Evolutionary conservation across 768 basidiomycete genomes (phyloP), one percentile per base, ranked within the genome.

Genomic region (Roridomyces roridus): DNA sequence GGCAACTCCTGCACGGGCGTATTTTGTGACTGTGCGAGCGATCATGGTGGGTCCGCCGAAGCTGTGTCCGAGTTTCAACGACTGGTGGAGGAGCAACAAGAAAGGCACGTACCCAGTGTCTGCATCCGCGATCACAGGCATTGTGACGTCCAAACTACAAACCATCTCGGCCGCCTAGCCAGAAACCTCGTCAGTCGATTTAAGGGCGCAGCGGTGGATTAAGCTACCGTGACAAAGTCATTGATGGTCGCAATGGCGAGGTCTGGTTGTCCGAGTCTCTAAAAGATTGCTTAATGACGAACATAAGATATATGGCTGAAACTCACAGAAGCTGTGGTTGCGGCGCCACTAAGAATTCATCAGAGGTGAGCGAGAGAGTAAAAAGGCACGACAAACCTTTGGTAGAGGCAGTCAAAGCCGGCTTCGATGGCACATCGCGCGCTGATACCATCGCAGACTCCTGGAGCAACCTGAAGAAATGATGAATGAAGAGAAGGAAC

Each of bases 381-480:
- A 46, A 28, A 20, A 24, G 42, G 18, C 21, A 46, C 28, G 36
- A 59, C 66, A 23, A 28, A 86, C 85, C 85, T 90, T 72, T 91
- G 90, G 68, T 92, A 92, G 54, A 91, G 59, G 62, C 89, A 91
- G 24, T 80, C 77, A 63, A 92, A 92, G 18, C 90, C 90, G 34
- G 89, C 88, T 72, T 92, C 90, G 7, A 92, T 72, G 8, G 91
- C 91, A 61, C 89, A 89, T 28, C 91, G 80, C 10, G 89, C 89
- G 64, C 87, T 89, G 66, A 92, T 91, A 46, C 88, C 89, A 52
- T 91, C 89, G 53, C 89, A 89, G 39, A 91, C 85, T 39, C 89
- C 89, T n/a, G 88, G 89, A 2, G 88, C 89, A 63, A 88, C 71
- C 88, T 89, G 39, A 11, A 35, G 21, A 17, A 21, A 64, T 23